Evolutionary conservation across 2,329 filamentous ascomycete genomes (phyloP).

Genomic region (Pestalotiopsis sp.): DNA sequence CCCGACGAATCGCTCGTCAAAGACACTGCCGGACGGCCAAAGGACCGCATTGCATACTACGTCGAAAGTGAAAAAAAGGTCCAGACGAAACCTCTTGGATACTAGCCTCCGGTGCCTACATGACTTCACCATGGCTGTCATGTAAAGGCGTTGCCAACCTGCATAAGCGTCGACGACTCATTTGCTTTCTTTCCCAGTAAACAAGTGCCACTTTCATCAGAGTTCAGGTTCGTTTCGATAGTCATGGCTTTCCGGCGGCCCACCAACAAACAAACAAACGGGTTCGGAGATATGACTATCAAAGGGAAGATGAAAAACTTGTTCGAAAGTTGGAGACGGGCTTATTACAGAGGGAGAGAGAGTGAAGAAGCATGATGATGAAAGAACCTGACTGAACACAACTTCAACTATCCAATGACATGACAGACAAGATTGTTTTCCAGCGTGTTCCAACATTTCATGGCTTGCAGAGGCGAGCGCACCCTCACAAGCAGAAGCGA

Average conservation of each 20-base stretch:
- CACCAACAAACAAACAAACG: neutral
- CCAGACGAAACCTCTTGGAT: neutral
- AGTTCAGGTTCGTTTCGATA: neutral
- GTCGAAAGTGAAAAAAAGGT: neutral
- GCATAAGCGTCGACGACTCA: constrained; percentile 9
- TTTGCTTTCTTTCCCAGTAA: neutral
- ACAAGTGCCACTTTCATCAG: neutral
- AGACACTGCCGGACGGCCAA: neutral
- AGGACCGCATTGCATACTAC: neutral
- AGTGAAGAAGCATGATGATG: neutral
- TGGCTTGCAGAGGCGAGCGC: constrained; percentile 7
- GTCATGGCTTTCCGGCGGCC: neutral
- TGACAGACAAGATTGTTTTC: neutral
- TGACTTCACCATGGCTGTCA: neutral
- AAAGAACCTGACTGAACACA: neutral
- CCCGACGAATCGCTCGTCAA: constrained; percentile 4
- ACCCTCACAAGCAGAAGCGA: neutral
- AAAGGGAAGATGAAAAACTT: neutral
- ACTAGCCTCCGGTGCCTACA: neutral
- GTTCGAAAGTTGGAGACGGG: neutral
- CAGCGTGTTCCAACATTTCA: neutral
- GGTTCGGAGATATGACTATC: neutral
- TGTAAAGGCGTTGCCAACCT: constrained; percentile 3
- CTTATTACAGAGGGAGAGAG: neutral
- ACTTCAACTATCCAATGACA: neutral